Conservation (phyloP, 805 yeast genomes). For the Schwanniomyces yamadae region DNA sequence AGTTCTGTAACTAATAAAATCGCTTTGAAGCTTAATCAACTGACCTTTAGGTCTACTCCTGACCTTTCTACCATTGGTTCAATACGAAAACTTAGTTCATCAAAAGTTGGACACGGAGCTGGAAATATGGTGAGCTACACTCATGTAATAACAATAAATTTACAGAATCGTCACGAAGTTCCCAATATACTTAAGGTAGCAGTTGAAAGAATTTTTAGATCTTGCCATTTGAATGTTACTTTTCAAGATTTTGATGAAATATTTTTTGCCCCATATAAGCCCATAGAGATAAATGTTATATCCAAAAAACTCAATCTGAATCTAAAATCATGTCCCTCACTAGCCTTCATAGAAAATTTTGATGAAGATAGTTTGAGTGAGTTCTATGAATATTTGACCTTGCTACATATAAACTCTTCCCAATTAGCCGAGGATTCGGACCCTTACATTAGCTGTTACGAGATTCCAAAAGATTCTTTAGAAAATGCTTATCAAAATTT, state of each 20-base stretch:
- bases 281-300: no score
- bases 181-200: constrained; percentile 6
- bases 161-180: constrained; percentile 5
- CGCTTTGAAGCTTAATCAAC: constrained; percentile 3
- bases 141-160: constrained; percentile 7
- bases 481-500: no score
- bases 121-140: constrained; percentile 11
- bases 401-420: constrained; percentile 16
- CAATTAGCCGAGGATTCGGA: constrained; percentile 10
- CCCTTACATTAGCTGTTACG: constrained; percentile 4
- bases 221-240: constrained; percentile 2
- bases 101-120: constrained; percentile 22
- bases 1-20: no score
- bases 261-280: neutral
- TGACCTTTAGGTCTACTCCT: constrained; percentile 6
- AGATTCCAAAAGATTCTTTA: neutral
- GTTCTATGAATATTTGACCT: constrained; percentile 17
- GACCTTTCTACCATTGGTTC: constrained; percentile 1
- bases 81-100: constrained; percentile 9
- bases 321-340: neutral
- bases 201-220: no score
- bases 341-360: constrained; percentile 1
- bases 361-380: constrained; percentile 1
- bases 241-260: neutral
- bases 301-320: neutral